phyloP scores from a whole-genome alignment of 2,329 filamentous ascomycete species.

The Pseudocercospora vitis region DNA sequence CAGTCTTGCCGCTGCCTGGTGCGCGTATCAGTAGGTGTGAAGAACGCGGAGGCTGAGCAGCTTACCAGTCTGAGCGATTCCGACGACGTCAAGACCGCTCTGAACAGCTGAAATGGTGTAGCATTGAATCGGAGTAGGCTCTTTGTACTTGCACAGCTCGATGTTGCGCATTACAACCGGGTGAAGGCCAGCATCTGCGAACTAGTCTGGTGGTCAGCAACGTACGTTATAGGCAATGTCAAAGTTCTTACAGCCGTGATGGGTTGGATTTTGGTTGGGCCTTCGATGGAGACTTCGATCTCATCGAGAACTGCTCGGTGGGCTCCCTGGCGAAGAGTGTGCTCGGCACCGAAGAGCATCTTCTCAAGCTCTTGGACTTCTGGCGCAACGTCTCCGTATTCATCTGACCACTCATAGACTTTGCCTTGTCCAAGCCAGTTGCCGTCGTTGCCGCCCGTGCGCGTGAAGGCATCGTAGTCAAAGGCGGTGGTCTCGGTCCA shows the following conservation, averaged over 20 bases:
- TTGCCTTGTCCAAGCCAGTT: slow-evolving; percentile 58
- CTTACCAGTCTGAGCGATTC: slow-evolving; percentile 87
- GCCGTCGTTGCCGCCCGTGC: slow-evolving; percentile 18
- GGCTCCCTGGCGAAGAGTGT: slow-evolving; percentile 58
- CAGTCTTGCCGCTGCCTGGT: slow-evolving; percentile 91
- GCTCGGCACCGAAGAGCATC: slow-evolving; percentile 66
- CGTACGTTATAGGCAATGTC: slow-evolving; percentile 9
- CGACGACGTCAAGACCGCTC: slow-evolving; percentile 77
- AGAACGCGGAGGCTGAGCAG: slow-evolving; percentile 16
- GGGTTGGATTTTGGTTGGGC: slow-evolving; percentile 48
- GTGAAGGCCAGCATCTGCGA: slow-evolving; percentile 78
- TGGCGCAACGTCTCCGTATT: slow-evolving; percentile 82
- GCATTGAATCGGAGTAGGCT: slow-evolving; percentile 82
- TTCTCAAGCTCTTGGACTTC: slow-evolving; percentile 68
- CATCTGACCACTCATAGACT: slow-evolving; percentile 81
- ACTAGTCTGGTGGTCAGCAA: slow-evolving; percentile 46
- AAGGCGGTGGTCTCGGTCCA: slow-evolving; percentile 33
- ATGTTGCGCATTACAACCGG: slow-evolving; percentile 80
- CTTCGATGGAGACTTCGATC: slow-evolving; percentile 54
- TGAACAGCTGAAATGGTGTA: slow-evolving; percentile 80
- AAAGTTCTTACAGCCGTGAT: slow-evolving; percentile 50
- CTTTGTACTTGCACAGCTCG: slow-evolving; percentile 65
- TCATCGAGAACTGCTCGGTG: slow-evolving; percentile 59
- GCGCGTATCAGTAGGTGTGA: slow-evolving; percentile 10
- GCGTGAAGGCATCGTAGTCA: slow-evolving; percentile 33